A percentile compares a stretch with the other conserved stretches of the same genome.
These are phyloP conservation scores for Rasamsonia emersonii DNA, from an alignment of 2,329 filamentous ascomycete genomes.

Conservation along the genomic window DNA sequence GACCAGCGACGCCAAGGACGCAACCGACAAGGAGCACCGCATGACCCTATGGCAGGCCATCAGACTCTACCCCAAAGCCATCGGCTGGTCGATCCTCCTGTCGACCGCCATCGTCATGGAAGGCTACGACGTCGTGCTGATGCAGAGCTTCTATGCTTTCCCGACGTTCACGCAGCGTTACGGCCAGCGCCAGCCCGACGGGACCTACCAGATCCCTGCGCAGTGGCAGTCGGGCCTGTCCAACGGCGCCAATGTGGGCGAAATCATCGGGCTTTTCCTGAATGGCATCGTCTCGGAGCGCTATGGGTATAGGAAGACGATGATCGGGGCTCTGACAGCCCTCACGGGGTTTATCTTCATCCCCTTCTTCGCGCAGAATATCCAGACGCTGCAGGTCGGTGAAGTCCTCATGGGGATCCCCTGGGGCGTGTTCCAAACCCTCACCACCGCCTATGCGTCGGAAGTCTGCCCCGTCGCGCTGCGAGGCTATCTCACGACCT, in stretches of 20 bases:
- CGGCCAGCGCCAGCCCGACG: constrained; percentile 22
- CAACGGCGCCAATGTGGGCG: constrained; percentile 34
- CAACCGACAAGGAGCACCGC: constrained; percentile 42
- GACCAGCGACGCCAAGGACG: constrained; percentile 32
- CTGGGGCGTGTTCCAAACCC: constrained; percentile 44
- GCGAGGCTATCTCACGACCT: constrained; percentile 38
- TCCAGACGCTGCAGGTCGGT: constrained; percentile 39
- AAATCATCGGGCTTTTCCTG: constrained; percentile 43
- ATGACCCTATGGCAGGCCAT: constrained; percentile 71
- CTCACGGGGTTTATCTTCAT: constrained; percentile 43
- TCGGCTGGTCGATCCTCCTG: constrained; percentile 73
- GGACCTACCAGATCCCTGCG: constrained; percentile 29
- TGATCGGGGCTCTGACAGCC: constrained; percentile 38
- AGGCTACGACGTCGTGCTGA: constrained; percentile 71
- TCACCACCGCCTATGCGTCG: constrained; percentile 38
- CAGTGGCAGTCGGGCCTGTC: constrained; percentile 40
- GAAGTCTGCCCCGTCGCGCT: constrained; percentile 39
- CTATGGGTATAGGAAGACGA: constrained; percentile 44
- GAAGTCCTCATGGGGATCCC: constrained; percentile 44
- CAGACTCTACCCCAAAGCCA: constrained; percentile 75
- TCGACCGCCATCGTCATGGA: constrained; percentile 87
- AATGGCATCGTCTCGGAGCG: constrained; percentile 44
- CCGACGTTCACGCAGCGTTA: constrained; percentile 33
- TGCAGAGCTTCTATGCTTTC: constrained; percentile 65
- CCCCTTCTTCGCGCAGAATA: constrained; percentile 42